phyloP scores from a whole-genome alignment of 176 grass and related monocot species.

The Aegilops speltoides region DNA sequence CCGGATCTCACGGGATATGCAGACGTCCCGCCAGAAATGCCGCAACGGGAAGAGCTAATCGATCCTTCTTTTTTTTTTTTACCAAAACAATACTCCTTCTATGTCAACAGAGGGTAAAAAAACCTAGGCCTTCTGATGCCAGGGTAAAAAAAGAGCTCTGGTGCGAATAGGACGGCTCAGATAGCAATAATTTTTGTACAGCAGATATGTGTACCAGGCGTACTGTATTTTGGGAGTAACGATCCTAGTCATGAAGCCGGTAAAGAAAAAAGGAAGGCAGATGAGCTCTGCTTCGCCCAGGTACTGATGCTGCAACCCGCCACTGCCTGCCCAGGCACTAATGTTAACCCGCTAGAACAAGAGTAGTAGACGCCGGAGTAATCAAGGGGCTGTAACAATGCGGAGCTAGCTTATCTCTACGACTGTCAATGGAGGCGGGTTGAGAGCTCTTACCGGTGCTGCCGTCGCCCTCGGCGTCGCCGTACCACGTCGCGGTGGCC shows the following conservation, averaged over 20 bases:
- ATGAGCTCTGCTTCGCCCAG: neutral
- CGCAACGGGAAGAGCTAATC: conserved; percentile 36
- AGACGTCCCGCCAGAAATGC: conserved; percentile 34
- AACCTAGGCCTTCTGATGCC: neutral
- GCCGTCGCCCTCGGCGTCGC: conserved; percentile 84
- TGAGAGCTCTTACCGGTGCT: conserved; percentile 65
- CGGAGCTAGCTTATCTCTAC: no score
- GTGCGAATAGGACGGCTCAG: no score
- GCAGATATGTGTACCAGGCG: neutral
- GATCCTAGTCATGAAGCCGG: neutral
- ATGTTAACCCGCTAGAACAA: neutral
- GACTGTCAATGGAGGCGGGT: neutral
- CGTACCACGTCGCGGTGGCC: conserved; percentile 97
- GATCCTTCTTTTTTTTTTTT: neutral
- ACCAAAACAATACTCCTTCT: neutral
- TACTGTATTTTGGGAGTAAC: neutral
- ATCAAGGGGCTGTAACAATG: no score
- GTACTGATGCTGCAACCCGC: neutral
- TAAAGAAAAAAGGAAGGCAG: neutral
- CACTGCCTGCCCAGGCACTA: no score
- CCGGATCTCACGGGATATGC: conserved; percentile 35
- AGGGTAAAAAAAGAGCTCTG: neutral
- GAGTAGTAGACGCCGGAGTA: neutral
- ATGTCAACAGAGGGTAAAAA: neutral
- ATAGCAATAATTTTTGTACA: neutral